Conservation (phyloP, 371 early-diverging fungal species). For the Mortierella sp. region DNA sequence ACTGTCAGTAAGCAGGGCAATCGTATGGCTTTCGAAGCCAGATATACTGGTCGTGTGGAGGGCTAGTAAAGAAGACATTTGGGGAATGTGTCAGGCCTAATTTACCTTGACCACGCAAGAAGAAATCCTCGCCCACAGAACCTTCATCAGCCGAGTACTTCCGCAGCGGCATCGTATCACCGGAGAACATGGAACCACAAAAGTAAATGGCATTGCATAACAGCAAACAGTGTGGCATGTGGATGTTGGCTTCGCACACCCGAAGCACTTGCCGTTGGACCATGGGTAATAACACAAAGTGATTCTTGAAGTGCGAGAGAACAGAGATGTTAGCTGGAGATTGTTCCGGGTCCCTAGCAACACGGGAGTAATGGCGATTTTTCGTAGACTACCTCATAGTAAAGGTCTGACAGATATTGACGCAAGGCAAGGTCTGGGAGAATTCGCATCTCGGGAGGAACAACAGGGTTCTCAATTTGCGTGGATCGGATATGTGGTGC, state of each 20-base stretch:
- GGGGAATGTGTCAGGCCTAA: too few species aligned
- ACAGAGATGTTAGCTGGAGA: background rate
- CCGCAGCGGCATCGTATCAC: conserved; percentile 21
- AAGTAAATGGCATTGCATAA: conserved; percentile 52
- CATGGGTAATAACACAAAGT: conserved; percentile 38
- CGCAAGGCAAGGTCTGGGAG: conserved; percentile 25
- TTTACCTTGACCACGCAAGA: conserved; percentile 49
- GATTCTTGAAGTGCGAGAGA: conserved; percentile 23
- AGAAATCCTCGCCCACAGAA: conserved; percentile 50
- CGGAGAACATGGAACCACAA: conserved; percentile 51
- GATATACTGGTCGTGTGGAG: too few species aligned
- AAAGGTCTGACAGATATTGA: conserved; percentile 26
- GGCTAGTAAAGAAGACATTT: too few species aligned
- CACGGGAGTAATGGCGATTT: too few species aligned
- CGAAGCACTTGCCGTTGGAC: conserved; percentile 41
- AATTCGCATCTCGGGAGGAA: conserved; percentile 28
- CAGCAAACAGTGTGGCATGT: conserved; percentile 44
- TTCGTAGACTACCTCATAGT: conserved; percentile 48
- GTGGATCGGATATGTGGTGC: conserved; percentile 33
- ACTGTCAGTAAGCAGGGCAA: too few species aligned
- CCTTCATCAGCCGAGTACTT: conserved; percentile 41
- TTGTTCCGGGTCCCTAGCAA: too few species aligned
- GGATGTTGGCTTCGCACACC: conserved; percentile 47
- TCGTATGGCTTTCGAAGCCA: too few species aligned
- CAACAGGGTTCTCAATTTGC: conserved; percentile 7